Evolutionary conservation across 805 yeast genomes (phyloP), one percentile per base, ranked within the genome.

Genomic region (Komagataella pseudopastoris): DNA sequence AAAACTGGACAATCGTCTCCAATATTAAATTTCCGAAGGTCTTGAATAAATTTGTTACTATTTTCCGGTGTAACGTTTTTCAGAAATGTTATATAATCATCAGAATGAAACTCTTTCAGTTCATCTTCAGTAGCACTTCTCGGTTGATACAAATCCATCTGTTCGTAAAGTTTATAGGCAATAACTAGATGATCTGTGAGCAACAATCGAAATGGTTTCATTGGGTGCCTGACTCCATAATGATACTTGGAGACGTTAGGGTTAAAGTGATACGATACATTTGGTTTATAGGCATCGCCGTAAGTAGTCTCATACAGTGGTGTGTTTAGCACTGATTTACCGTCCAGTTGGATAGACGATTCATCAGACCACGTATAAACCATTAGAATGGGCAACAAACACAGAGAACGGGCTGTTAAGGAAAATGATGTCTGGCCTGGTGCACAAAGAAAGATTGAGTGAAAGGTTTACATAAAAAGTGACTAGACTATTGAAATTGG

Each of bases 1-100:
- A 89, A 89, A 1, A 89, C 88, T 6, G 96, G 96, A 63, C 95
- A 87, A 64, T 89, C 97, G 66, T 87, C 96, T 44, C 96, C 96
- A 44, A 89, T 88, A 61, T 89, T 89, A 70, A 89, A 89, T 57
- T 88, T 81, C 52, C 77, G 70, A 47, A 82, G 66, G 52, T 76
- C 74, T 44, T 73, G 76, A 20, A 78, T 74, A 63, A 78, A 74
- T 62, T 84, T 79, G 46, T 75, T 62, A 53, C 80, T 73, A 56
- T 80, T 80, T 51, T 84, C 88, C 0, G 96, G 96, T 1, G 95
- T 82, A 16, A 87, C 84, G 30, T 76, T 72, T 58, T 83, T 80
- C 50, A 89, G 68, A 57, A 90, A 89, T 53, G 86, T 78, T 23
- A 89, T 72, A 61, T 90, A 88, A 60, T 93, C 98, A 45, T 85